Conservation (phyloP, 2,329 filamentous ascomycete species). For the Talaromyces sp. region DNA sequence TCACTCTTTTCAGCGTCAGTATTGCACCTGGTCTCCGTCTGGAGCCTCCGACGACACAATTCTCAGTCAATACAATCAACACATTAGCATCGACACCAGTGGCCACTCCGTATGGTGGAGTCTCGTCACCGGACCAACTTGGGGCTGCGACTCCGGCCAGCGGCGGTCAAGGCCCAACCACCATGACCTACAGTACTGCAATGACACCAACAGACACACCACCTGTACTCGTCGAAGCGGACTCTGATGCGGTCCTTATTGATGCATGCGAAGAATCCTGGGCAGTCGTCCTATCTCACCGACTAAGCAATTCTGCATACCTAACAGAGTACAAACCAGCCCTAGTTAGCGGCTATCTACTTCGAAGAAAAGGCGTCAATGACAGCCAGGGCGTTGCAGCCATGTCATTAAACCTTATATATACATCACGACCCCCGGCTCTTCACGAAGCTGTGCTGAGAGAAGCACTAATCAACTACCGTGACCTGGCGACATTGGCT, state of each 20-base stretch:
- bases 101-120: constrained; percentile 38
- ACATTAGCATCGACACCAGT: constrained; percentile 36
- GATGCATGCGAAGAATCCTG: constrained; percentile 61
- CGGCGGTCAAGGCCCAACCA: constrained; percentile 34
- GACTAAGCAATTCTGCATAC: constrained; percentile 40
- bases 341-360: constrained; percentile 46
- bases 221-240: constrained; percentile 38
- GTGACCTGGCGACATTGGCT: constrained; percentile 43
- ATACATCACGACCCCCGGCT: constrained; percentile 30
- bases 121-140: constrained; percentile 44
- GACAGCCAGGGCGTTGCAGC: constrained; percentile 42
- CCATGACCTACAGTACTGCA: constrained; percentile 23
- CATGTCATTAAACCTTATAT: constrained; percentile 43
- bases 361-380: constrained; percentile 43
- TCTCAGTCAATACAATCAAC: constrained; percentile 34
- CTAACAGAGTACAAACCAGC: constrained; percentile 43
- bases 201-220: constrained; percentile 32
- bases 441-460: constrained; percentile 38
- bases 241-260: constrained; percentile 56
- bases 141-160: constrained; percentile 38
- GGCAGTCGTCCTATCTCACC: constrained; percentile 55
- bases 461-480: constrained; percentile 45
- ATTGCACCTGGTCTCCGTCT: constrained; percentile 35
- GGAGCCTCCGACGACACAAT: constrained; percentile 31
- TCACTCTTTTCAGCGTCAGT: constrained; percentile 37